A percentile compares a stretch with the other conserved stretches of the same genome.
Conservation (phyloP, 2,329 filamentous ascomycete genomes). For the Penicillium expansum region DNA sequence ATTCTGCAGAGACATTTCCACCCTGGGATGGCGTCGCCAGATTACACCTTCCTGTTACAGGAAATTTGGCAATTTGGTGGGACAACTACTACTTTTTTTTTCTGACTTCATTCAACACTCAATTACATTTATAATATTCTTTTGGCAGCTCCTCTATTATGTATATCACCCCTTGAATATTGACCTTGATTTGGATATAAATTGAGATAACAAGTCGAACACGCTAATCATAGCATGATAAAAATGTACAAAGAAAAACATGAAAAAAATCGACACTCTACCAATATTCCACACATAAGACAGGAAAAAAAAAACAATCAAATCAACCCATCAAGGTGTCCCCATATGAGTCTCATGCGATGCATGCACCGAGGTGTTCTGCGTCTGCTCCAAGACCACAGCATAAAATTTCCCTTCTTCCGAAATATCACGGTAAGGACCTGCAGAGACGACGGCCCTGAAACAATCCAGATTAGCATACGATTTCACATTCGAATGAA, state of each 20-base stretch:
- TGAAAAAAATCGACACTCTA: neutral
- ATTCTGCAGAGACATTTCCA: constrained; percentile 58
- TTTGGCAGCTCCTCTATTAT: too few relatives aligned
- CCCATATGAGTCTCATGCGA: constrained; percentile 5
- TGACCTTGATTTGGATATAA: neutral
- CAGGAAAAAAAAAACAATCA: neutral
- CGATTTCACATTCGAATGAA: neutral
- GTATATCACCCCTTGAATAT: too few relatives aligned
- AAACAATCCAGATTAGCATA: neutral
- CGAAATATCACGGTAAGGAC: constrained; percentile 36
- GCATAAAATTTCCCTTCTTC: constrained; percentile 40
- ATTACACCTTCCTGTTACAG: constrained; percentile 49
- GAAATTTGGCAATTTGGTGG: constrained; percentile 36
- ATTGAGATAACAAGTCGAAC: neutral
- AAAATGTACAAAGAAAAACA: neutral
- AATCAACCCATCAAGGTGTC: neutral
- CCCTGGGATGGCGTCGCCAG: constrained; percentile 55
- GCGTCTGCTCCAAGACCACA: constrained; percentile 35
- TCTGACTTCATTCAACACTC: too few relatives aligned
- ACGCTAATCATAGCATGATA: neutral
- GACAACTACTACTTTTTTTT: constrained; percentile 36
- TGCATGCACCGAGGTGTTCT: neutral
- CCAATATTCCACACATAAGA: neutral
- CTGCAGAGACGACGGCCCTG: constrained; percentile 36
- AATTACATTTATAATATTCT: too few relatives aligned